Percentiles rank a stretch among this genome's conserved stretches.
Evolutionary conservation across 2,329 filamentous ascomycete species (phyloP).

Genomic region (Talaromyces sp.): DNA sequence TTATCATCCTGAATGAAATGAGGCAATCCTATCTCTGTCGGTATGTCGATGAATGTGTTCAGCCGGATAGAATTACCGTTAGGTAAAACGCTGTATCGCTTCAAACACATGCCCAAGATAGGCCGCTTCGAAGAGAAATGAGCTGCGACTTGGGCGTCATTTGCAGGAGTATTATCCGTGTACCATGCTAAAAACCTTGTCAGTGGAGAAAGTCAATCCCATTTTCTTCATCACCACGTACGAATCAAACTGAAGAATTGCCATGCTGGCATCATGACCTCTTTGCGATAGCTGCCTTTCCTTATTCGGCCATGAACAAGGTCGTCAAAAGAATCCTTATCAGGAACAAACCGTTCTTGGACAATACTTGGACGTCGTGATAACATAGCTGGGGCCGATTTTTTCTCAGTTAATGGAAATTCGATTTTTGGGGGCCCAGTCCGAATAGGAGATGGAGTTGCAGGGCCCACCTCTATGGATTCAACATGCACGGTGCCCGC

Average conservation of each 20-base stretch:
- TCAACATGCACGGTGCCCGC: constrained; percentile 38
- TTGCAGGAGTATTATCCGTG: constrained; percentile 59
- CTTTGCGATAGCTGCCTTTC: constrained; percentile 56
- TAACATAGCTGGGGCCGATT: constrained; percentile 21
- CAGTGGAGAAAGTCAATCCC: neutral
- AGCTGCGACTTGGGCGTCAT: constrained; percentile 75
- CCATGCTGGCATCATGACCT: constrained; percentile 93
- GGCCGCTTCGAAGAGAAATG: constrained; percentile 80
- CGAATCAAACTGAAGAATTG: constrained; percentile 93
- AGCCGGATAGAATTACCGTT: constrained; percentile 65
- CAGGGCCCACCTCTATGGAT: constrained; percentile 37
- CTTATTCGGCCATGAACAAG: constrained; percentile 19
- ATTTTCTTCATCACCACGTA: constrained; percentile 44
- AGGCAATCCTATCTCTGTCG: constrained; percentile 73
- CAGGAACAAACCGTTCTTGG: constrained; percentile 40
- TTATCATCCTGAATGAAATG: constrained; percentile 83
- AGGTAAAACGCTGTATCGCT: constrained; percentile 74
- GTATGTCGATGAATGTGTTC: constrained; percentile 85
- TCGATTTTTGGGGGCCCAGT: constrained; percentile 22
- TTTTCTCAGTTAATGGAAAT: constrained; percentile 24
- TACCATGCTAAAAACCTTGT: constrained; percentile 67
- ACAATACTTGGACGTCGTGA: constrained; percentile 40
- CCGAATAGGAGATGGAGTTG: constrained; percentile 30
- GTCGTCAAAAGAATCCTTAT: constrained; percentile 40
- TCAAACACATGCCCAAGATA: constrained; percentile 86